These are phyloP conservation scores for Tinospora cordifolia DNA, from an alignment of 164 flowering plant genomes.

Conservation along the genomic window DNA sequence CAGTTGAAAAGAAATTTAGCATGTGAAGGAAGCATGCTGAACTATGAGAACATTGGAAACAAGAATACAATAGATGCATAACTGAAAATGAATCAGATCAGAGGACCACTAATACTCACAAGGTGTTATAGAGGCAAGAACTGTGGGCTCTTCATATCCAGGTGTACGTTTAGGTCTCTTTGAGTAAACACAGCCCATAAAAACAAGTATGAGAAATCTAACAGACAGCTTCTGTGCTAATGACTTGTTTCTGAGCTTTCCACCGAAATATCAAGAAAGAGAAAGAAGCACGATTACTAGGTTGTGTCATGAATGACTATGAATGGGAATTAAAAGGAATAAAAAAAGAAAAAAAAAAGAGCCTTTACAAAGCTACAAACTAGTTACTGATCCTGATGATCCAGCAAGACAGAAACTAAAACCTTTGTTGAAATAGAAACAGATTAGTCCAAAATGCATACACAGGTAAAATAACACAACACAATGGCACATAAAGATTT, in stretches of 20 bases:
- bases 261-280: neutral
- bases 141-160: constrained; percentile 64
- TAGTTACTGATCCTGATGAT: too few species aligned
- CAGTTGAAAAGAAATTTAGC: too few species aligned
- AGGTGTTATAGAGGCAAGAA: constrained; percentile 70
- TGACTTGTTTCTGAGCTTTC: neutral
- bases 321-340: neutral
- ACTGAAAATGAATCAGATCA: neutral
- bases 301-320: neutral
- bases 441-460: too few species aligned
- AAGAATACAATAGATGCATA: neutral
- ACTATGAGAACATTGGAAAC: too few species aligned
- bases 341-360: too few species aligned
- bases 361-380: neutral
- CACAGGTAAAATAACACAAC: too few species aligned
- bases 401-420: too few species aligned
- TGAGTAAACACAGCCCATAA: constrained; percentile 36
- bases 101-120: constrained; percentile 11
- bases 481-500: too few species aligned
- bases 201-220: constrained; percentile 1
- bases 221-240: neutral
- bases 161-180: constrained; percentile 32
- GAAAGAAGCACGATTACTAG: neutral
- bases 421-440: too few species aligned
- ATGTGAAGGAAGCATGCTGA: too few species aligned